Conservation (phyloP, 345 rosid species). For the Acer campestre region DNA sequence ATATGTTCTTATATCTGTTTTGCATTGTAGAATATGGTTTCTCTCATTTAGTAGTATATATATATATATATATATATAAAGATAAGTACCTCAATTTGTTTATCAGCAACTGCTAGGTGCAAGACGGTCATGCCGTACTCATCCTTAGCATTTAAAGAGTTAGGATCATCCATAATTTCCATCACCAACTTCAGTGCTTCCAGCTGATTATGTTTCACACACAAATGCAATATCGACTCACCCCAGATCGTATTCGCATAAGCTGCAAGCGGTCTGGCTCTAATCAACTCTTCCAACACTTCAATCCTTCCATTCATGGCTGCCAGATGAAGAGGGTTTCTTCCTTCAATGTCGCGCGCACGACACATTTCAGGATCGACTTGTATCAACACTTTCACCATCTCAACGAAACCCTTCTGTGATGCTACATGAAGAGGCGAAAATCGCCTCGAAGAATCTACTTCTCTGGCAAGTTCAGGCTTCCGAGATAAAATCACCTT, state of each 20-base stretch:
- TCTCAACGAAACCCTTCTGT: constrained; percentile 28
- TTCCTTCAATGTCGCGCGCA: constrained; percentile 26
- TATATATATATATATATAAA: background rate
- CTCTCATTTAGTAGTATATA: no score
- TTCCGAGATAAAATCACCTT: constrained; percentile 12
- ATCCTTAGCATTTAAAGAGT: constrained; percentile 24
- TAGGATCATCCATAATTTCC: constrained; percentile 10
- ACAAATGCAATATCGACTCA: constrained; percentile 29
- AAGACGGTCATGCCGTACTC: constrained; percentile 28
- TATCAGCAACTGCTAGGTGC: constrained; percentile 32
- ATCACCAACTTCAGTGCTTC: constrained; percentile 33
- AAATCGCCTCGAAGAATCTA: constrained; percentile 10
- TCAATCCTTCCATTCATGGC: constrained; percentile 28
- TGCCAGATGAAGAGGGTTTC: constrained; percentile 30
- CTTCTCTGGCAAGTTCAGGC: constrained; percentile 21
- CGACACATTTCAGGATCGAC: constrained; percentile 23
- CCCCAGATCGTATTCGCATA: constrained; percentile 9
- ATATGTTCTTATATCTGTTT: no score
- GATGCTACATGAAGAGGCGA: constrained; percentile 31
- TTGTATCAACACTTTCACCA: constrained; percentile 21
- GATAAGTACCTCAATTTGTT: constrained; percentile 27
- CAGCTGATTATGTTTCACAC: constrained; percentile 24
- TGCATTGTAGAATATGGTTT: no score
- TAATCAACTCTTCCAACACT: constrained; percentile 22
- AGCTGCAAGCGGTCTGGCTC: constrained; percentile 23